These are phyloP conservation scores for Vitis hybrid DNA, from an alignment of 177 flowering plant species.

Conservation along the genomic window DNA sequence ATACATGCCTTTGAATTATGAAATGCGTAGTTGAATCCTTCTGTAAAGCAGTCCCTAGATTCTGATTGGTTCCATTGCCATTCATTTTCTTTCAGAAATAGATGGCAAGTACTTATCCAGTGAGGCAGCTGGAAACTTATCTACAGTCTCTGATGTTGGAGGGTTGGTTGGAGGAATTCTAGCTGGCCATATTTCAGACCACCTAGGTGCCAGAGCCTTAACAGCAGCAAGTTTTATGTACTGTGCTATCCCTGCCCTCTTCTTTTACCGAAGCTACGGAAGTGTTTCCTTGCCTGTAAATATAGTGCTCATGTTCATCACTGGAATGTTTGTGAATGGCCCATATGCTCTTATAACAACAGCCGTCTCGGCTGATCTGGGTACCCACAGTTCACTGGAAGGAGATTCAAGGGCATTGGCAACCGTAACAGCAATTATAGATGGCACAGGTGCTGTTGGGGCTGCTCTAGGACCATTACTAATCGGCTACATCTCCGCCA, in stretches of 20 bases:
- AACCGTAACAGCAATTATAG: slow-evolving; percentile 92
- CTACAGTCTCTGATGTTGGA: slow-evolving; percentile 90
- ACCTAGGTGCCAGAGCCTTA: slow-evolving; percentile 76
- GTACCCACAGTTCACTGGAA: slow-evolving; percentile 77
- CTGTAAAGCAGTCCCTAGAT: not conserved
- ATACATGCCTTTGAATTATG: not conserved
- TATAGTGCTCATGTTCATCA: slow-evolving; percentile 66
- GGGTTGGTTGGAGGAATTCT: slow-evolving; percentile 93
- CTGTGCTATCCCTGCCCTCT: slow-evolving; percentile 84
- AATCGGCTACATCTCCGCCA: slow-evolving; percentile 75
- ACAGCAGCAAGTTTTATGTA: slow-evolving; percentile 95
- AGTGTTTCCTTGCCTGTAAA: slow-evolving; percentile 53
- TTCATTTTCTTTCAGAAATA: slow-evolving; percentile 37
- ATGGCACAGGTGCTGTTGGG: slow-evolving; percentile 93
- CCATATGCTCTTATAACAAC: slow-evolving; percentile 97
- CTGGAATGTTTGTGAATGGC: slow-evolving; percentile 88
- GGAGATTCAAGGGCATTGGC: slow-evolving; percentile 88
- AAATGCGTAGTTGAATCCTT: not conserved
- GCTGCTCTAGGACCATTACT: slow-evolving; percentile 90
- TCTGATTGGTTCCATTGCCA: not conserved
- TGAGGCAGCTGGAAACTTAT: slow-evolving; percentile 70
- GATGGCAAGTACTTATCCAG: slow-evolving; percentile 61
- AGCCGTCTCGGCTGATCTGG: slow-evolving; percentile 95
- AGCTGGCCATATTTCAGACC: slow-evolving; percentile 89
- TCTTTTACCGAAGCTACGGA: slow-evolving; percentile 74